phyloP scores from a whole-genome alignment of 176 grass and related monocot genomes.

The bread wheat (Triticum aestivum) region DNA sequence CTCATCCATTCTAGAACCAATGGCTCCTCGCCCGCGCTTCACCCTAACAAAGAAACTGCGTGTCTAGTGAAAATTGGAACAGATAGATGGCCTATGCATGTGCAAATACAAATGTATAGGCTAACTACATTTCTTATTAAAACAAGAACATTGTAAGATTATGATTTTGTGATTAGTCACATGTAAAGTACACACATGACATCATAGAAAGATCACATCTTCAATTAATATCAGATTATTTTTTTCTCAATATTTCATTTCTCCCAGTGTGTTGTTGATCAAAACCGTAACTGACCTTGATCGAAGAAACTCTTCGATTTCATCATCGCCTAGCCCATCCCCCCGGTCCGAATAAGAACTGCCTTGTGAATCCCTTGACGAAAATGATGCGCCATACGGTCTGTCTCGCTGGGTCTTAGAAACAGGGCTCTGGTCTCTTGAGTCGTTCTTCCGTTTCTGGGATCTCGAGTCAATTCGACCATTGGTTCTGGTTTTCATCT shows the following conservation, averaged over 20 bases:
- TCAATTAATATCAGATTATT: background rate
- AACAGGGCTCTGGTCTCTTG: slow-evolving; percentile 14
- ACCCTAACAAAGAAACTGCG: slow-evolving; percentile 30
- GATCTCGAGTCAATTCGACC: background rate
- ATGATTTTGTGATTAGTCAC: background rate
- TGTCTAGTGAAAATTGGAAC: background rate
- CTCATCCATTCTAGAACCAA: slow-evolving; percentile 77
- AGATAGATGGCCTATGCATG: background rate
- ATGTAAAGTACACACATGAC: background rate
- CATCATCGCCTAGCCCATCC: slow-evolving; percentile 43
- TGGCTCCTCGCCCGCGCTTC: slow-evolving; percentile 53
- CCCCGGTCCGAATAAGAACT: slow-evolving; percentile 17
- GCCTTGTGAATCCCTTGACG: background rate
- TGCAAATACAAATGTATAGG: background rate
- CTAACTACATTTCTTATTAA: background rate
- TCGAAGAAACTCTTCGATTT: slow-evolving; percentile 55
- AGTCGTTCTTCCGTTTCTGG: slow-evolving; percentile 20
- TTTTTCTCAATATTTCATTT: background rate
- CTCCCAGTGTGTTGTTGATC: background rate
- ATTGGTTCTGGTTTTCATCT: slow-evolving; percentile 8
- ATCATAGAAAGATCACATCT: background rate
- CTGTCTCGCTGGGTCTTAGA: slow-evolving; percentile 6
- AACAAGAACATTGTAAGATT: background rate
- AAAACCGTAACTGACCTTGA: slow-evolving; percentile 41
- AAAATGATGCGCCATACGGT: slow-evolving; percentile 20